Base-by-base conservation (phyloP, 345 rosid species). In the Eucalyptus sp. region DNA sequence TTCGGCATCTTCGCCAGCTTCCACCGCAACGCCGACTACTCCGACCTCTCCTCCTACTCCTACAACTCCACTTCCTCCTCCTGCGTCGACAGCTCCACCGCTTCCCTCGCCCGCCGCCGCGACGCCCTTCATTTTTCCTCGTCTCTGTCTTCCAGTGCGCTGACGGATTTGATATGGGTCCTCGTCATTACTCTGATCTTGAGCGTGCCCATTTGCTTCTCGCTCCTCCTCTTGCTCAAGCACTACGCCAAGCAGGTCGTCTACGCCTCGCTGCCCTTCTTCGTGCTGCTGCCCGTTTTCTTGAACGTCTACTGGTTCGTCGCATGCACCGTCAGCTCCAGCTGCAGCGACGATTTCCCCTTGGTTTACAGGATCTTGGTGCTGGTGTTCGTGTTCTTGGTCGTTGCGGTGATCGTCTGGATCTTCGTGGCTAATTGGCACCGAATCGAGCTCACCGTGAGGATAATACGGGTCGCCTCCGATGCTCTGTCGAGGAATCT, bases 261-360 rank as follows among this genome's bases (percentile, higher is more conserved):
- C 31, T 97, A 96, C 90, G 92, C 87, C 80, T 94, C 94, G 6
- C 94, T 97, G 60, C 99, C 99, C 71, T 95, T 96, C 93, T 94
- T 97, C 62, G 89, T 97, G 83, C 22, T 96, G 43, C 86, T 96
- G 58, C 99, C 98, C 1, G 52, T 95, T 51, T 95, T 96, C 88
- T 93, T 97, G 86, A 93, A 97, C 89, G 90, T 97, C 66, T 97
- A 96, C 76, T 97, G 99, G 99, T 97, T 97, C 58, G 97, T 95
- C 58, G 97, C 98, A 27, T 97, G 99, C 91, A 95, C 96, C 58
- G 86, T 96, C 84, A 93, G 93, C 87, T 92, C 98, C 49, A 93
- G 96, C 89, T 97, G 99, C 80, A 92, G 95, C 50, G 93, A 92
- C 27, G 91, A 95, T 9, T 92, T 96, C 85, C 97, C 99, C 80